Percentiles rank a stretch among this genome's conserved stretches.
These are phyloP conservation scores for Thielaviopsis musarum DNA, from an alignment of 2,329 filamentous ascomycete species.

Conservation along the genomic window DNA sequence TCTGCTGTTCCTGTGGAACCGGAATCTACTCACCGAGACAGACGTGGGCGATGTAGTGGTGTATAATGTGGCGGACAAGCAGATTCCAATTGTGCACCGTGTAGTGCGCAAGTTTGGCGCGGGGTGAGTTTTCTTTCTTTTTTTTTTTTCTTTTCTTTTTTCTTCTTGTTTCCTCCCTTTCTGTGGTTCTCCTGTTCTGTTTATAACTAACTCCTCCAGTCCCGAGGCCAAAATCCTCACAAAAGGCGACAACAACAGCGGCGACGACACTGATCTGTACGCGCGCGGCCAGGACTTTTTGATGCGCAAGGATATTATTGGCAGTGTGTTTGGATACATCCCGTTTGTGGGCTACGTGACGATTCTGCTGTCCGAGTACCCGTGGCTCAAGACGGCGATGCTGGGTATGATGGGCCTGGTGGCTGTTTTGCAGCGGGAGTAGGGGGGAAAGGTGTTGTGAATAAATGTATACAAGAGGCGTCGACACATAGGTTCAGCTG, in stretches of 20 bases:
- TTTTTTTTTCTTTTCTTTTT: not conserved
- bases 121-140: slow-evolving; percentile 26
- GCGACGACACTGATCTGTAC: slow-evolving; percentile 80
- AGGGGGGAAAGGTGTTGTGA: slow-evolving; percentile 12
- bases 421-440: slow-evolving; percentile 86
- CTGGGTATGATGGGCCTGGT: slow-evolving; percentile 87
- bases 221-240: slow-evolving; percentile 61
- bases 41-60: slow-evolving; percentile 42
- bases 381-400: slow-evolving; percentile 93
- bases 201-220: slow-evolving; percentile 18
- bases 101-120: slow-evolving; percentile 59
- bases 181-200: slow-evolving; percentile 8
- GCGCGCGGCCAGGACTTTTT: slow-evolving; percentile 76
- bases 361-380: slow-evolving; percentile 85
- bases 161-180: not conserved
- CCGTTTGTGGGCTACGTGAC: slow-evolving; percentile 96
- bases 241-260: slow-evolving; percentile 92
- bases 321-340: slow-evolving; percentile 79
- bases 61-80: slow-evolving; percentile 75
- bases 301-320: slow-evolving; percentile 76
- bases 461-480: not conserved
- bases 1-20: slow-evolving; percentile 61
- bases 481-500: not conserved
- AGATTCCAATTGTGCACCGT: slow-evolving; percentile 94
- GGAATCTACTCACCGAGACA: slow-evolving; percentile 39